These are phyloP conservation scores for Cicer arietinum DNA, from an alignment of 306 rosid genomes.

Conservation along the genomic window DNA sequence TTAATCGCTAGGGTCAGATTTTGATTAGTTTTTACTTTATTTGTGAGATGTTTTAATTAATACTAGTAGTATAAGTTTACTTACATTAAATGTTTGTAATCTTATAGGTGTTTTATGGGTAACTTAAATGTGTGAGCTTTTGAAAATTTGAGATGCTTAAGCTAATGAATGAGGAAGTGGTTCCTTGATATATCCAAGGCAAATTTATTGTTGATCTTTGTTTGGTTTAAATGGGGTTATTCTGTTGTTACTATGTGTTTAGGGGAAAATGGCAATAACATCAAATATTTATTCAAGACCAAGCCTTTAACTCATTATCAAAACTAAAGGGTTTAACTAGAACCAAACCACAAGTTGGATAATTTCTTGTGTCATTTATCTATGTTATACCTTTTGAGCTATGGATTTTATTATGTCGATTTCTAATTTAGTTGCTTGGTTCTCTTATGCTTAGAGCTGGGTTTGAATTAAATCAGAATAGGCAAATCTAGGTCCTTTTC, in stretches of 20 bases:
- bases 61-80: too few relatives aligned
- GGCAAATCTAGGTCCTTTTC: neutral
- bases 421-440: neutral
- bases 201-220: neutral
- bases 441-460: neutral
- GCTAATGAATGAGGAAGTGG: too few relatives aligned
- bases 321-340: slow-evolving; percentile 21
- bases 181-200: too few relatives aligned
- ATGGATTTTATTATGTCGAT: neutral
- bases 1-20: too few relatives aligned
- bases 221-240: slow-evolving; percentile 12
- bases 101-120: too few relatives aligned
- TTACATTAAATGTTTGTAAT: too few relatives aligned
- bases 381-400: neutral
- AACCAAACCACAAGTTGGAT: neutral
- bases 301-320: neutral
- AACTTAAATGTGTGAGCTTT: too few relatives aligned
- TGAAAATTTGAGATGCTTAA: too few relatives aligned
- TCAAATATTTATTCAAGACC: neutral
- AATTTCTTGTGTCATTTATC: neutral
- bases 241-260: slow-evolving; percentile 2
- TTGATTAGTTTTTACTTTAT: too few relatives aligned
- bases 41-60: too few relatives aligned
- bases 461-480: neutral
- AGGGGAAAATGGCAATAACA: neutral